These are phyloP conservation scores for Beauveria sp. DNA, from an alignment of 2,329 filamentous ascomycete genomes.

Conservation along the genomic window DNA sequence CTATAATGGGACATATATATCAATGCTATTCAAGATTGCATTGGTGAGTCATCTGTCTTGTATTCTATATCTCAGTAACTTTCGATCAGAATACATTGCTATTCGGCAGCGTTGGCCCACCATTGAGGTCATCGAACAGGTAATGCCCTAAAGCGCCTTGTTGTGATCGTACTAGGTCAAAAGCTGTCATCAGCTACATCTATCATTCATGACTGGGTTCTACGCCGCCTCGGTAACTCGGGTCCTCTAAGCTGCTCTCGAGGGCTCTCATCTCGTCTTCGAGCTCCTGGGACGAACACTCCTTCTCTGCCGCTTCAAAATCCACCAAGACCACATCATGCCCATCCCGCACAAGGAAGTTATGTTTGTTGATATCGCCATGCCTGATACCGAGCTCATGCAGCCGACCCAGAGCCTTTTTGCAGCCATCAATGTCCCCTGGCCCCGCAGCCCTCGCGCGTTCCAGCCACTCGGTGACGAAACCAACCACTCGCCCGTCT, in stretches of 20 bases:
- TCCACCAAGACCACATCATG: constrained; percentile 22
- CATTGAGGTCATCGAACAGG: too few species aligned
- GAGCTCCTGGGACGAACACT: constrained; percentile 16
- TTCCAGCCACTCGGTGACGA: constrained; percentile 18
- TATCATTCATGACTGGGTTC: not conserved
- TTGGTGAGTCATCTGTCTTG: too few species aligned
- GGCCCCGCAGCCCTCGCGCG: constrained; percentile 20
- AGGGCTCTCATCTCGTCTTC: constrained; percentile 19
- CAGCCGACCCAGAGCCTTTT: constrained; percentile 18
- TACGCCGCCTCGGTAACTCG: not conserved
- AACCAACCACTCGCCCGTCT: constrained; percentile 21
- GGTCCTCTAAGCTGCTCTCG: constrained; percentile 11
- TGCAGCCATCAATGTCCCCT: constrained; percentile 22
- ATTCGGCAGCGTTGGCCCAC: too few species aligned
- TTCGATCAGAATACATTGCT: too few species aligned
- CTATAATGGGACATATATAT: too few species aligned
- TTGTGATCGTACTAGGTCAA: too few species aligned
- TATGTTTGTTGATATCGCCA: constrained; percentile 28
- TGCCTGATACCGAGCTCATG: constrained; percentile 25
- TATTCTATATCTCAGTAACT: too few species aligned
- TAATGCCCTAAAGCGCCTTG: too few species aligned
- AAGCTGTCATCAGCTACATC: too few species aligned
- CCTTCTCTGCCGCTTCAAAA: constrained; percentile 24
- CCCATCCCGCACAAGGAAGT: constrained; percentile 23
- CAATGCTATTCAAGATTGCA: too few species aligned